phyloP scores from a whole-genome alignment of 2,329 filamentous ascomycete genomes.

The Cladosporium colombiae region DNA sequence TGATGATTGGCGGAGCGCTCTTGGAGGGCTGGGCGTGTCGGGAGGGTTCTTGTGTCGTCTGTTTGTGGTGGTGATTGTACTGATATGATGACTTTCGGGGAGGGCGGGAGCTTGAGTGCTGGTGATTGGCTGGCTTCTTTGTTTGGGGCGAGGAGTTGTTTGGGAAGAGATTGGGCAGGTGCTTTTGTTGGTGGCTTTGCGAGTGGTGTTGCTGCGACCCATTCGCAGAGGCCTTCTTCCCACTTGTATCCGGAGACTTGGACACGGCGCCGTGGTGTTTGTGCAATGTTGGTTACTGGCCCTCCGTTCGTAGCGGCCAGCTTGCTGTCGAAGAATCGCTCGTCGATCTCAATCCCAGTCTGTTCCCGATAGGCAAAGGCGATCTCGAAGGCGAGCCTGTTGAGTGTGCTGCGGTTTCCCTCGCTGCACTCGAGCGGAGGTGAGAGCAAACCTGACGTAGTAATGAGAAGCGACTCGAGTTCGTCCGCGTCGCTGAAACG shows the following conservation, averaged over 20 bases:
- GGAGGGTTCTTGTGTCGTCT: background rate
- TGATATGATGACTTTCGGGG: conserved; percentile 6
- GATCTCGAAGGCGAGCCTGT: conserved; percentile 19
- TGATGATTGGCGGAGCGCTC: conserved; percentile 1
- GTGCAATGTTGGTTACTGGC: background rate
- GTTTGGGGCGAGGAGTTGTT: background rate
- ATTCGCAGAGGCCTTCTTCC: conserved; percentile 50
- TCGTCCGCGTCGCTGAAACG: conserved; percentile 16
- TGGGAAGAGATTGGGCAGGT: background rate
- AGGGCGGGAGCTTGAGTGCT: background rate
- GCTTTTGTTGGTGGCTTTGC: background rate
- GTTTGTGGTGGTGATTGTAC: background rate
- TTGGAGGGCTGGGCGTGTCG: background rate
- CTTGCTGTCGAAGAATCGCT: conserved; percentile 14
- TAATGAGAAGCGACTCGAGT: background rate
- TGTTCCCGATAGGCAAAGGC: conserved; percentile 20
- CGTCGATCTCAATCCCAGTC: conserved; percentile 20
- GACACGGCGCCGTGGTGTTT: conserved; percentile 21
- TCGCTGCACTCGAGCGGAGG: background rate
- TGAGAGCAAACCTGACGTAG: background rate
- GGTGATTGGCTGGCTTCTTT: background rate
- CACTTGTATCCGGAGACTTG: conserved; percentile 38
- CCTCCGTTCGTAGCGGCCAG: background rate
- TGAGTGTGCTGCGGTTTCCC: background rate
- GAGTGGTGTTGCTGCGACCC: conserved; percentile 46